phyloP scores from a whole-genome alignment of 192 early-diverging fungal species.

The Backusella westeae region DNA sequence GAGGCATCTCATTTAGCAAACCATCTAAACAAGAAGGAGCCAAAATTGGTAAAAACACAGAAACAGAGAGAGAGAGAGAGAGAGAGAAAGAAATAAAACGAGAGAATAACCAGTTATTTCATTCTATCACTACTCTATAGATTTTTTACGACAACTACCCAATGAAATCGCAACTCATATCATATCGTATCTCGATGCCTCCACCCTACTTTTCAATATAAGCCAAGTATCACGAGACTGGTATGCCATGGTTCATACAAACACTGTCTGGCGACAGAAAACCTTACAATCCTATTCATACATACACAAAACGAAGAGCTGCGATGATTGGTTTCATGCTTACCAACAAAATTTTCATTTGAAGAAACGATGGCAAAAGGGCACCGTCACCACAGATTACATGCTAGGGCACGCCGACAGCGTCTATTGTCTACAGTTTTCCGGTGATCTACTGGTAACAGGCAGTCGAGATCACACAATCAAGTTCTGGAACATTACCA shows the following conservation, averaged over 20 bases:
- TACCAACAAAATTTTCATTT: slow-evolving; percentile 67
- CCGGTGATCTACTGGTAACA: slow-evolving; percentile 72
- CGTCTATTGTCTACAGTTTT: slow-evolving; percentile 93
- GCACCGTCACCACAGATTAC: slow-evolving; percentile 42
- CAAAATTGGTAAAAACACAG: neutral
- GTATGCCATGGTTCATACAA: neutral
- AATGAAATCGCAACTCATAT: neutral
- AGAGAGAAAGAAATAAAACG: neutral
- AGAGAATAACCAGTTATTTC: neutral
- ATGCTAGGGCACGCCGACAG: slow-evolving; percentile 80
- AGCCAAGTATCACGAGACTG: neutral
- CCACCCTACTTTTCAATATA: neutral
- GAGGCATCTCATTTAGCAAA: neutral
- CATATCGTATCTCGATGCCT: neutral
- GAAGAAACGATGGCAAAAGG: slow-evolving; percentile 59
- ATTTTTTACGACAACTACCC: neutral
- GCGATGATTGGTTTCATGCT: slow-evolving; percentile 59
- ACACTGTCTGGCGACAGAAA: neutral
- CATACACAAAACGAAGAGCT: neutral
- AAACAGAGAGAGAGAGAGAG: neutral
- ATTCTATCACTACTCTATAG: neutral
- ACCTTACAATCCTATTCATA: neutral
- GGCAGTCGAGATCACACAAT: slow-evolving; percentile 79
- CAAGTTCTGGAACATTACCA: slow-evolving; percentile 81
- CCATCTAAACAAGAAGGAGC: neutral